phyloP scores from a whole-genome alignment of 1,139 yeast species.

The Suhomyces wounanorum region DNA sequence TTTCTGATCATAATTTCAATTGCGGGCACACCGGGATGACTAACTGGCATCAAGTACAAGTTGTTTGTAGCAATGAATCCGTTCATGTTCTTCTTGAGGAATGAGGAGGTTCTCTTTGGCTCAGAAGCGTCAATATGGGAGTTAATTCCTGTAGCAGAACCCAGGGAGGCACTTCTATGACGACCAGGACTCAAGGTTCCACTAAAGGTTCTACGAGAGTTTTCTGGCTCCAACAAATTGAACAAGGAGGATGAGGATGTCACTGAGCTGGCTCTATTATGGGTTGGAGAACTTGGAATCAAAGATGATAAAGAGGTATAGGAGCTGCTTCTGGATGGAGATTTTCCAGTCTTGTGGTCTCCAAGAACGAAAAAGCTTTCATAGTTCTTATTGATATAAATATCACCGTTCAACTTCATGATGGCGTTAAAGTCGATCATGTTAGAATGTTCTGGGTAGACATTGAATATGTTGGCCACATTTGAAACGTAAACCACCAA shows the following conservation, averaged over 20 bases:
- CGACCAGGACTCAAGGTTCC: slow-evolving; percentile 11
- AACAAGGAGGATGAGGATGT: slow-evolving; percentile 21
- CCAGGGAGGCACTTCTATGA: slow-evolving; percentile 9
- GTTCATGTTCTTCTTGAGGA: slow-evolving; percentile 29
- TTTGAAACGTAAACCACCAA: slow-evolving; percentile 48
- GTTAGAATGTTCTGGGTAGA: slow-evolving; percentile 56
- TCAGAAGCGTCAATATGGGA: slow-evolving; percentile 9
- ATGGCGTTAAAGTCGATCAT: slow-evolving; percentile 57
- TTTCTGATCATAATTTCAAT: slow-evolving; percentile 59
- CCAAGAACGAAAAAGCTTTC: slow-evolving; percentile 28
- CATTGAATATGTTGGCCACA: slow-evolving; percentile 45
- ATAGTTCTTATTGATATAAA: slow-evolving; percentile 45
- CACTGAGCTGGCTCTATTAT: slow-evolving; percentile 10
- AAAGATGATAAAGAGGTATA: slow-evolving; percentile 13
- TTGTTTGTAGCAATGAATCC: slow-evolving; percentile 39
- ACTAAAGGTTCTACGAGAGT: slow-evolving; percentile 10
- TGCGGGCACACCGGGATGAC: slow-evolving; percentile 59
- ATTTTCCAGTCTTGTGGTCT: slow-evolving; percentile 2
- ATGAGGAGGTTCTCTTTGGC: slow-evolving; percentile 17
- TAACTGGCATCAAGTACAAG: slow-evolving; percentile 52
- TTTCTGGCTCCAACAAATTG: slow-evolving; percentile 16
- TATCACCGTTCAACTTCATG: slow-evolving; percentile 53
- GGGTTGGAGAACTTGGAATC: slow-evolving; percentile 6
- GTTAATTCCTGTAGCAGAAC: slow-evolving; percentile 4
- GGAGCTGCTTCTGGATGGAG: slow-evolving; percentile 15